Evolutionary conservation across 257 asterid genomes (phyloP).

Genomic region (Phtheirospermum japonicum): DNA sequence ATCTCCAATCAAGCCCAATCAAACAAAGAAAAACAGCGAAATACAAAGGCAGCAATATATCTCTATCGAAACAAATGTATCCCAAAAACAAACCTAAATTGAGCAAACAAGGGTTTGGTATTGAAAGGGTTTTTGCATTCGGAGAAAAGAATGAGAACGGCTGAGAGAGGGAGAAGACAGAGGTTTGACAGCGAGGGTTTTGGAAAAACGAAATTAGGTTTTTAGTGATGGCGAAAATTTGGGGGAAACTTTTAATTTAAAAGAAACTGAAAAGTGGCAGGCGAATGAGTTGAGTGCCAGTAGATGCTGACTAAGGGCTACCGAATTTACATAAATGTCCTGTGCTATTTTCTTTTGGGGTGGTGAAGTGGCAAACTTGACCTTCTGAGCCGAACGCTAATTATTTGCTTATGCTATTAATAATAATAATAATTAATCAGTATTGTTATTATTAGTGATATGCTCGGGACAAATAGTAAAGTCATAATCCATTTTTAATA

Average conservation of each 20-base stretch:
- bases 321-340: neutral
- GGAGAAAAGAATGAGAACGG: slow-evolving; percentile 1
- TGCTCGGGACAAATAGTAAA: no score
- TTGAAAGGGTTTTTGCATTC: slow-evolving; percentile 29
- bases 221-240: slow-evolving; percentile 33
- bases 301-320: slow-evolving; percentile 23
- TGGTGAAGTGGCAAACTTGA: no score
- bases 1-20: slow-evolving; percentile 42
- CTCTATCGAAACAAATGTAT: slow-evolving; percentile 1
- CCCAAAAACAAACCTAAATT: slow-evolving; percentile 22
- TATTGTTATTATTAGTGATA: no score
- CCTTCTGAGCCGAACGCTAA: no score
- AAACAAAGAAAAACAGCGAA: slow-evolving; percentile 13
- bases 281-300: slow-evolving; percentile 11
- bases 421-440: no score
- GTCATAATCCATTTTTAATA: no score
- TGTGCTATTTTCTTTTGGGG: no score
- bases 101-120: slow-evolving; percentile 25
- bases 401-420: no score
- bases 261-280: slow-evolving; percentile 19
- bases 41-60: slow-evolving; percentile 1
- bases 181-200: slow-evolving; percentile 19
- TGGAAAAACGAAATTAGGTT: slow-evolving; percentile 30
- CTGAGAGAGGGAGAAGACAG: slow-evolving; percentile 45
- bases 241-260: slow-evolving; percentile 29